phyloP scores from a whole-genome alignment of 495 filamentous ascomycete species.

The Xylaria cubensis region DNA sequence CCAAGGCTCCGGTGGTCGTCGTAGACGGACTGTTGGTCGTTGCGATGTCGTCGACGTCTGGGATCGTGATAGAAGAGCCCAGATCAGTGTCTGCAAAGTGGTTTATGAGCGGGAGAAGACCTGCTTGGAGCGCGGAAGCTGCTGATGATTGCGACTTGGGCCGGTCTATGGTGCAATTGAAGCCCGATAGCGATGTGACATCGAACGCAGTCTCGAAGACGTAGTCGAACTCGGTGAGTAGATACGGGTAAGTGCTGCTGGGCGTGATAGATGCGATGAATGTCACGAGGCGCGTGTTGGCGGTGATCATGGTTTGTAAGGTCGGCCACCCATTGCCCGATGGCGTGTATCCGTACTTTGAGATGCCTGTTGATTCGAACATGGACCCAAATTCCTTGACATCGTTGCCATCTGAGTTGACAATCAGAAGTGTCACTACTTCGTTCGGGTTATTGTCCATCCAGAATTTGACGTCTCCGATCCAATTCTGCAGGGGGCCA shows the following conservation, averaged over 20 bases:
- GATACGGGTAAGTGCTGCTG: slow-evolving; percentile 59
- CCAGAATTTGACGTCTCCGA: slow-evolving; percentile 67
- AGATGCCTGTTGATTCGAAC: slow-evolving; percentile 62
- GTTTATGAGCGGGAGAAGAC: slow-evolving; percentile 69
- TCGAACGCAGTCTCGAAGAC: slow-evolving; percentile 77
- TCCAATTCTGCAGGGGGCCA: slow-evolving; percentile 62
- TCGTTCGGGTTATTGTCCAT: slow-evolving; percentile 70
- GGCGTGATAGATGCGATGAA: slow-evolving; percentile 66
- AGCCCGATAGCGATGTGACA: slow-evolving; percentile 56
- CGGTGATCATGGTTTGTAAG: slow-evolving; percentile 63
- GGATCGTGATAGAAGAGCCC: slow-evolving; percentile 61
- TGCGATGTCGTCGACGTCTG: slow-evolving; percentile 58
- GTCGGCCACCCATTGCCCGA: slow-evolving; percentile 65
- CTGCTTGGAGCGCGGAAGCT: slow-evolving; percentile 50
- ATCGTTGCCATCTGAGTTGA: slow-evolving; percentile 66
- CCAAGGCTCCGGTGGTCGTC: slow-evolving; percentile 60
- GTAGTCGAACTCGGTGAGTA: slow-evolving; percentile 72
- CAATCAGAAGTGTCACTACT: slow-evolving; percentile 72
- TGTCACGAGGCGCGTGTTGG: slow-evolving; percentile 65
- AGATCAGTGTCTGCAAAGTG: slow-evolving; percentile 72
- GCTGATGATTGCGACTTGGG: slow-evolving; percentile 54
- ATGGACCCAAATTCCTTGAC: slow-evolving; percentile 57
- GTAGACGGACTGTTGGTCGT: slow-evolving; percentile 61
- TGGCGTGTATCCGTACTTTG: slow-evolving; percentile 63
- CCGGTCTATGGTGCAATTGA: slow-evolving; percentile 69